These are phyloP conservation scores for Cephaloascus fragrans DNA, from an alignment of 805 yeast species.

Conservation along the genomic window DNA sequence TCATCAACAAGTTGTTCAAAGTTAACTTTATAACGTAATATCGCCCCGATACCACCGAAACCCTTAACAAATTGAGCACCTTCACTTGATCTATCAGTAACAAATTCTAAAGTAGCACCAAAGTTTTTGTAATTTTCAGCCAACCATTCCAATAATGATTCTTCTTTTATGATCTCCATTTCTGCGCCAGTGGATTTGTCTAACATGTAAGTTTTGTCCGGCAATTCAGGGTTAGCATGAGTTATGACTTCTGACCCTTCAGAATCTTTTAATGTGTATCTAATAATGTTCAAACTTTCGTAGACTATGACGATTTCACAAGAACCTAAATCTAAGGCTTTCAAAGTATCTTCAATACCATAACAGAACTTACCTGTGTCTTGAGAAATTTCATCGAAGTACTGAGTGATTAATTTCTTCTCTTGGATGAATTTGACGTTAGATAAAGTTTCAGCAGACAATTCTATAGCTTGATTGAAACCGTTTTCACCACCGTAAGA, in stretches of 20 bases:
- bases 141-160: constrained; percentile 89
- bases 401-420: constrained; percentile 83
- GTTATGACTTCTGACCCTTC: constrained; percentile 73
- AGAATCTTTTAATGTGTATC: constrained; percentile 76
- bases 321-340: constrained; percentile 95
- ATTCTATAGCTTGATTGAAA: constrained; percentile 97
- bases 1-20: constrained; percentile 92
- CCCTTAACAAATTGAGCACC: constrained; percentile 98
- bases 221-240: constrained; percentile 61
- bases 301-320: constrained; percentile 87
- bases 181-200: constrained; percentile 86
- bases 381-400: constrained; percentile 95
- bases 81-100: constrained; percentile 92
- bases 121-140: constrained; percentile 92
- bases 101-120: constrained; percentile 95
- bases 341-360: constrained; percentile 92
- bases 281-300: constrained; percentile 79
- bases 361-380: constrained; percentile 97
- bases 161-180: constrained; percentile 82
- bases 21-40: constrained; percentile 92
- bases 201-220: constrained; percentile 64
- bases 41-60: constrained; percentile 98
- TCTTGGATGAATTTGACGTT: constrained; percentile 98
- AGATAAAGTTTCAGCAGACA: constrained; percentile 92
- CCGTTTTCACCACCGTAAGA: constrained; percentile 99